Evolutionary conservation across 192 early-diverging fungal genomes (phyloP).

Genomic region (Phlyctochytrium bullatum): DNA sequence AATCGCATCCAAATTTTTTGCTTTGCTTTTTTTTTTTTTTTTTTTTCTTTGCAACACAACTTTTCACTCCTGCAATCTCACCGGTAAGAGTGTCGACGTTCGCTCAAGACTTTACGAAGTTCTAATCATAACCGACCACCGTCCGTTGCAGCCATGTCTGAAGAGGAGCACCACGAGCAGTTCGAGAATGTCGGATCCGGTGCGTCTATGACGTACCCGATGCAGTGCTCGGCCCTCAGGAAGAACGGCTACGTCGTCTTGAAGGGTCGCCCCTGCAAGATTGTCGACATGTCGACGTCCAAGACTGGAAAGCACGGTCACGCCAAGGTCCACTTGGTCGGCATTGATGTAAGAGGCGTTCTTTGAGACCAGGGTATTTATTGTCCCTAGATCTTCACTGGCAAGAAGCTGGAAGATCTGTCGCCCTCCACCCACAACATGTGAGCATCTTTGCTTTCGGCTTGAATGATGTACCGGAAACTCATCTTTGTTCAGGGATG

Average conservation of each 20-base stretch:
- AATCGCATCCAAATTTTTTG: no score
- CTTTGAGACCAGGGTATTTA: background rate
- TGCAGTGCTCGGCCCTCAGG: conserved; percentile 97
- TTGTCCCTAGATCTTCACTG: conserved; percentile 79
- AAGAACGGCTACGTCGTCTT: conserved; percentile 98
- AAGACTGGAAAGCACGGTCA: conserved; percentile 99
- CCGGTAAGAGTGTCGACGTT: no score
- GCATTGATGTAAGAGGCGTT: conserved; percentile 61
- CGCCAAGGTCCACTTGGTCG: conserved; percentile 98
- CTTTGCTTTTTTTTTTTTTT: no score
- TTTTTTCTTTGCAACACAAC: no score
- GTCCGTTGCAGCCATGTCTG: no score
- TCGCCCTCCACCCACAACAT: conserved; percentile 99
- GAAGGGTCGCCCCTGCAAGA: conserved; percentile 99
- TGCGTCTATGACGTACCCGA: conserved; percentile 91
- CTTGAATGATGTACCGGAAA: background rate
- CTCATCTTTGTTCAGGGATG: conserved; percentile 49
- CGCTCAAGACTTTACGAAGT: no score
- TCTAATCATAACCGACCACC: no score
- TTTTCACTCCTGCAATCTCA: no score
- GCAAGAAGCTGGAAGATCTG: conserved; percentile 97
- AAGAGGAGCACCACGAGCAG: conserved; percentile 51
- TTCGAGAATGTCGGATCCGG: conserved; percentile 72
- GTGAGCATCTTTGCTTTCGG: conserved; percentile 20
- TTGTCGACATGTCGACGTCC: conserved; percentile 98